Evolutionary conservation across 75 land plant genomes (phyloP), one percentile per base, ranked within the genome.

Genomic region (Selaginella moellendorffii): DNA sequence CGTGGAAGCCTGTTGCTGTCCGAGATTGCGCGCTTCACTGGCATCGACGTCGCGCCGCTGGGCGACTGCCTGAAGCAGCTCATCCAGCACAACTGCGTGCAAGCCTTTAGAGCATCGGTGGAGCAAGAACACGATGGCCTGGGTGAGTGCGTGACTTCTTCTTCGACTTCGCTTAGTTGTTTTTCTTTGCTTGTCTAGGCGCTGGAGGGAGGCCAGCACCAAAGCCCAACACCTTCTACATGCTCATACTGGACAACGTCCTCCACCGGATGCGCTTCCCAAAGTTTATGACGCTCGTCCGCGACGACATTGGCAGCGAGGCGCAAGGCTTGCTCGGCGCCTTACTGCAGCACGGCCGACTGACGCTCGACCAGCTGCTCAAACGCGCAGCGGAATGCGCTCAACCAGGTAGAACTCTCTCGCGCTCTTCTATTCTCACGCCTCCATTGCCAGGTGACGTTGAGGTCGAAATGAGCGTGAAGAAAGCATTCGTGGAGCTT

Each of bases 51-150:
- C 22, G 2, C 71, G 0, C 73, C 79, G 74, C 76, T 91, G 56
- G 79, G 76, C 31, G 85, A 79, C 58, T 79, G 75, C 68, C 69
- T 91, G 0, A 84, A 82, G 30, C 85, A 87, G n/a, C 74, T 91
- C 12, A 79, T 88, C 54, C 97, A 91, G 69, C 97, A 91, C 66
- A 91, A 85, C 31, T 87, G 97, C 67, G 84, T 85, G 21, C 93
- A 91, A 69, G 82, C 84, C 24, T 91, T 79, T 68, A 58, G 72
- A 77, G 62, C 65, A 31, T n/a, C n/a, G n/a, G 46, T 36, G 10
- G 46, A 36, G 14, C 46, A 36, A 36, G 73, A 65, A 24, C 51
- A 54, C 52, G 81, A 71, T 54, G 74, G 77, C 69, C 29, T 17
- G 54, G 27, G 1, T 0, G 9, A 23, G 19, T 14, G 18, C 66